Evolutionary conservation across 805 yeast species (phyloP), one percentile per base, ranked within the genome.

Genomic region (Candida golubevii): DNA sequence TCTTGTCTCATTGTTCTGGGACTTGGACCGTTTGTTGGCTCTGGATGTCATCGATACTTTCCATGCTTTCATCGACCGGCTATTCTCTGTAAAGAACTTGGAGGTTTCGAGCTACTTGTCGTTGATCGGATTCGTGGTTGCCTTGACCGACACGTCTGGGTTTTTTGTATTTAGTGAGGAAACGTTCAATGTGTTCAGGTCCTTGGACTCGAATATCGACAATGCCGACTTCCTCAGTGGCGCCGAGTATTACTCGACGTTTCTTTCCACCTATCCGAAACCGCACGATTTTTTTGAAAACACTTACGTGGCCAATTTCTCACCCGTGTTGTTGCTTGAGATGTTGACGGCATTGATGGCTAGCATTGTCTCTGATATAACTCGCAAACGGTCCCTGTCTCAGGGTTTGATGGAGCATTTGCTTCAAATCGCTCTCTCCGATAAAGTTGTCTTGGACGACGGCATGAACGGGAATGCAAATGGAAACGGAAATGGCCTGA

Each of bases 161-260:
- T 44, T 71, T 26, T 60, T 71, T 42, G 50, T 54, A 26, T 31
- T 36, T 8, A 49, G 60, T 4, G 46, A 56, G 6, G 44, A 50
- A 8, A 51, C 68, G 0, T 62, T 67, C 56, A 57, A 61, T 34
- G 42, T 69, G 5, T 68, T 69, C 47, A 38, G 50, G 23, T 55
- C 59, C 27, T 59, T 71, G 48, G 72, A 70, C 47, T 50, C 65
- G 13, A 61, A 61, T 46, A 57, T 71, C 39, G 73, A 69, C 47
- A 66, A 63, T 48, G 57, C 58, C 40, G 72, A 67, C 26, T 71
- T 71, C 42, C 59, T 71, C 49, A 59, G 57, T 43, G 66, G 62
- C 8, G 56, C 68, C 7, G 74, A 71, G 51, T 36, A 47, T 11
- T 69, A 62, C 45, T 59, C 65, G 8, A 51, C 42, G 32, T 49